These are phyloP conservation scores for Cladosporium sp. DNA, from an alignment of 2,329 filamentous ascomycete genomes.

Conservation along the genomic window DNA sequence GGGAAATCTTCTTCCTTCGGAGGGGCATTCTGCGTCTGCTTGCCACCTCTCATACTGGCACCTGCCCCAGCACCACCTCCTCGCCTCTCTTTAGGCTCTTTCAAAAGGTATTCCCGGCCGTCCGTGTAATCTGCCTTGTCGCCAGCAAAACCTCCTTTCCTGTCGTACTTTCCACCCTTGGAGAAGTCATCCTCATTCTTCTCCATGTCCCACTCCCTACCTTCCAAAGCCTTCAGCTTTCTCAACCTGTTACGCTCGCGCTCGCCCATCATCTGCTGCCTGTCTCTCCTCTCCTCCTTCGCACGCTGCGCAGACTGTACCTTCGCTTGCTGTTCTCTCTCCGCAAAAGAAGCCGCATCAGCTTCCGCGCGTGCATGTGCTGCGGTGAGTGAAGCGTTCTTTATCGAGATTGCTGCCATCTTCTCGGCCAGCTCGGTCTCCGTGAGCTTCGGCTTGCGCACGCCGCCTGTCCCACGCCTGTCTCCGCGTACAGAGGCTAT, in stretches of 20 bases:
- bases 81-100: slow-evolving; percentile 23
- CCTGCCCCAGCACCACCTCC: slow-evolving; percentile 14
- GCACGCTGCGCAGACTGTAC: slow-evolving; percentile 44
- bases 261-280: slow-evolving; percentile 59
- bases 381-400: slow-evolving; percentile 56
- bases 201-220: slow-evolving; percentile 60
- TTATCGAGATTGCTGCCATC: slow-evolving; percentile 58
- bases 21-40: slow-evolving; percentile 30
- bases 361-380: slow-evolving; percentile 63
- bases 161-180: slow-evolving; percentile 24
- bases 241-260: slow-evolving; percentile 57
- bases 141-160: slow-evolving; percentile 24
- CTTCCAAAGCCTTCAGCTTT: slow-evolving; percentile 55
- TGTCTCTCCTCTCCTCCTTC: slow-evolving; percentile 48
- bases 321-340: slow-evolving; percentile 57
- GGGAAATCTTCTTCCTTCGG: slow-evolving; percentile 45
- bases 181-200: slow-evolving; percentile 54
- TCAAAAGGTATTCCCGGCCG: slow-evolving; percentile 32
- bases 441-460: slow-evolving; percentile 55
- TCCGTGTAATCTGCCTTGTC: slow-evolving; percentile 30
- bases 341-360: slow-evolving; percentile 61
- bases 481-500: slow-evolving; percentile 31
- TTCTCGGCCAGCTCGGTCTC: slow-evolving; percentile 60
- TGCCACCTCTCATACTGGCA: slow-evolving; percentile 17
- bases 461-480: slow-evolving; percentile 33